phyloP scores from a whole-genome alignment of 2,329 filamentous ascomycete species.

The Beauveria pseudobassiana region DNA sequence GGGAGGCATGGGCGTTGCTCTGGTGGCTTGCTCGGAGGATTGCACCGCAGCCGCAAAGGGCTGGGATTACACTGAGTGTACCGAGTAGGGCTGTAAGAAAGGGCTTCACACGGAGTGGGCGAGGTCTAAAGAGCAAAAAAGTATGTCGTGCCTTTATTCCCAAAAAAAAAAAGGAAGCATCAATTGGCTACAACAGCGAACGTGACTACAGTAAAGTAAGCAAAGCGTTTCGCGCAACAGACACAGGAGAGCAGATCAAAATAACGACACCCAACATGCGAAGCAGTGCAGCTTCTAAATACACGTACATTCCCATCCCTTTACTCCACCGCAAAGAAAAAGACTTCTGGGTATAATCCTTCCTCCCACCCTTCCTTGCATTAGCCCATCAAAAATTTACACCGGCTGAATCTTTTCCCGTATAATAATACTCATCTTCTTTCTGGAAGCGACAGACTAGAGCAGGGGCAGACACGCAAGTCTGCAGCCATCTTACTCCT shows the following conservation, averaged over 20 bases:
- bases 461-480: too few relatives aligned
- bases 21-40: not conserved
- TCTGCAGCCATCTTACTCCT: slow-evolving; percentile 25
- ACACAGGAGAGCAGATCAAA: not conserved
- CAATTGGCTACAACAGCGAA: not conserved
- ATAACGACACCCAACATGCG: not conserved
- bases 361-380: not conserved
- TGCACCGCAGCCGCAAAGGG: not conserved
- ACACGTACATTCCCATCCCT: not conserved
- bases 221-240: not conserved
- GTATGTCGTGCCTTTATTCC: not conserved
- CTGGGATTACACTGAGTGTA: not conserved
- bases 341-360: slow-evolving; percentile 4
- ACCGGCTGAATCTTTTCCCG: not conserved
- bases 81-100: not conserved
- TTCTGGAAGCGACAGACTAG: not conserved
- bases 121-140: not conserved
- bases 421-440: not conserved
- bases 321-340: not conserved
- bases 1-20: not conserved
- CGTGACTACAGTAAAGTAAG: not conserved
- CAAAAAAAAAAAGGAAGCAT: not conserved
- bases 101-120: not conserved
- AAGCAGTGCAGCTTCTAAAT: not conserved
- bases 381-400: not conserved